Base-by-base conservation (phyloP, 1,284 basidiomycete species). In the Xerocomus alliaceus region DNA sequence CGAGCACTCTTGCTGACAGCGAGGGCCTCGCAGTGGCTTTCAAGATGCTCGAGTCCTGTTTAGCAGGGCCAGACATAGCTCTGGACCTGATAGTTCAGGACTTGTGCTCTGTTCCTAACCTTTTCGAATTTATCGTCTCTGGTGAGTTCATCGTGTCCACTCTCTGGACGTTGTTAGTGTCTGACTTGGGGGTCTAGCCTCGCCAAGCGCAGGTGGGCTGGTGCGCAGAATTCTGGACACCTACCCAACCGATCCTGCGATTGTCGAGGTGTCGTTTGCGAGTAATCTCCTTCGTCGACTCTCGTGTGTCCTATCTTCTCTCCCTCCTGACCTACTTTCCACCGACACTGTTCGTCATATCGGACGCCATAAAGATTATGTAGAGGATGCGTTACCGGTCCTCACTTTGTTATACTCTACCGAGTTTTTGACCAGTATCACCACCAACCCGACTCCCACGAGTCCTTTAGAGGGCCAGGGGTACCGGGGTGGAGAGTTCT, bases 61-160 rank as follows among this genome's bases (percentile, higher is more conserved):
- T 74, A 70, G 63, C 60, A 63, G 70, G 58, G 32, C 62, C 73
- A 65, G 66, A 68, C 44, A n/a, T 46, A 1, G 53, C 42, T 57
- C 66, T 73, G 70, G 66, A 59, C 60, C 71, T 73, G 68, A 65
- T 75, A 61, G 12, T 72, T n/a, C 71, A 71, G 61, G 69, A 77
- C 57, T 58, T 76, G 59, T 65, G 75, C 29, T 66, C 71, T 9
- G 32, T 65, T 20, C 65, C 73, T 0, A 46, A 64, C 18, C 61
- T 77, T 12, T 77, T 74, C 6, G 70, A 73, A 10, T 77, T 69
- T 18, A 24, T 77, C 0, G n/a, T 75, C 11, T 77, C 75, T 2
- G 60, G 72, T 71, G 57, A 50, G 68, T 62, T 18, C 22, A 3
- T 46, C 31, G n/a, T 54, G 32, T 15, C 24, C 5, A 1, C 42